These are phyloP conservation scores for Terana coerulea DNA, from an alignment of 768 basidiomycete species.

Conservation along the genomic window DNA sequence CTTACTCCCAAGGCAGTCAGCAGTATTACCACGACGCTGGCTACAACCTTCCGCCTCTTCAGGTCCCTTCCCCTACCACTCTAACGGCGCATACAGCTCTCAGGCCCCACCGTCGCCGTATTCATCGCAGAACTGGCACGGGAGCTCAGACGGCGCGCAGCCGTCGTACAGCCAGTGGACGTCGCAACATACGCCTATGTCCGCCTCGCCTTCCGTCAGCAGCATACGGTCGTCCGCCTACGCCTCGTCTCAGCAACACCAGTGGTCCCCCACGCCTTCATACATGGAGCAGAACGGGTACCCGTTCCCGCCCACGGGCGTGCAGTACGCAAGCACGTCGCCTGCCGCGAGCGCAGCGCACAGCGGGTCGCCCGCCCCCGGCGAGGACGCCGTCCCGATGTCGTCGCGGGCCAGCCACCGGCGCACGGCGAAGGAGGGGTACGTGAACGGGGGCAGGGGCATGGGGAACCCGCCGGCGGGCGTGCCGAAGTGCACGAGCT, in stretches of 20 bases:
- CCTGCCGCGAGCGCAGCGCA: constrained; percentile 1
- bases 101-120: constrained; percentile 7
- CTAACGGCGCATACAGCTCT: constrained; percentile 16
- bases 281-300: constrained; percentile 28
- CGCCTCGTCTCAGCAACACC: constrained; percentile 29
- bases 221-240: constrained; percentile 27
- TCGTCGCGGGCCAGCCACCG: constrained; percentile 45
- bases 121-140: constrained; percentile 14
- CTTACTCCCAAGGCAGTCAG: constrained; percentile 5
- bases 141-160: constrained; percentile 6
- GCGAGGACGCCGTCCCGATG: constrained; percentile 39
- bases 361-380: constrained; percentile 19
- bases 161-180: constrained; percentile 15
- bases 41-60: constrained; percentile 9
- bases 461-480: constrained; percentile 70
- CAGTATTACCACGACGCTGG: constrained; percentile 9
- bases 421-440: constrained; percentile 41
- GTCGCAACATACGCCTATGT: constrained; percentile 12
- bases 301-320: constrained; percentile 20
- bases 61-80: constrained; percentile 3
- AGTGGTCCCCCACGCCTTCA: constrained; percentile 40
- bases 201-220: constrained; percentile 20
- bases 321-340: constrained; percentile 11
- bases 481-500: constrained; percentile 70
- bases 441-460: constrained; percentile 40